Evolutionary conservation across 805 yeast genomes (phyloP).

Genomic region (Sugiyamaella qingdaonensis): DNA sequence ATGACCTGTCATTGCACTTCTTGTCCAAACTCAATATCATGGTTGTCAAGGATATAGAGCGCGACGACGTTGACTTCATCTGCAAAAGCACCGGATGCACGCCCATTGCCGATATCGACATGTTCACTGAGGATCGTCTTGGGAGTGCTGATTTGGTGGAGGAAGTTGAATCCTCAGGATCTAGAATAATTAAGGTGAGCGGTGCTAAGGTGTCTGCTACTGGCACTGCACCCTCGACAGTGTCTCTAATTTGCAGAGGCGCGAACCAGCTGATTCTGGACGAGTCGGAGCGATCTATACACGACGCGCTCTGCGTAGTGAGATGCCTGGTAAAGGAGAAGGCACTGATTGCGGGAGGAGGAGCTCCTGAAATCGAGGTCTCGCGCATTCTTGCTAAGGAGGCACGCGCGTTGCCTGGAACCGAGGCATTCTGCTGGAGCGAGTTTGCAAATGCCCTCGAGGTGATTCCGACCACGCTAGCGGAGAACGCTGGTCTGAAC

Average conservation of each 20-base stretch:
- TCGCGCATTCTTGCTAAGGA: conserved; percentile 70
- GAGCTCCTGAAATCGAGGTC: conserved; percentile 94
- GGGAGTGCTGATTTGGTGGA: conserved; percentile 91
- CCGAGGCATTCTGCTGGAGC: conserved; percentile 84
- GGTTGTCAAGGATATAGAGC: conserved; percentile 92
- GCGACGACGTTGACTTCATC: conserved; percentile 94
- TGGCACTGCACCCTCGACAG: conserved; percentile 46
- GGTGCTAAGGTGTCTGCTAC: conserved; percentile 10
- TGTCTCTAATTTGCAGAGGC: conserved; percentile 90
- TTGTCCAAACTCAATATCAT: conserved; percentile 85
- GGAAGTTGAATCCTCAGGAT: conserved; percentile 84
- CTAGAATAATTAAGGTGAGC: conserved; percentile 82
- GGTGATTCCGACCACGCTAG: conserved; percentile 88
- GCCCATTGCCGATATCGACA: conserved; percentile 93
- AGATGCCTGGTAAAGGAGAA: conserved; percentile 83
- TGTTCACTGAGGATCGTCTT: conserved; percentile 86
- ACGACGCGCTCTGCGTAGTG: conserved; percentile 93
- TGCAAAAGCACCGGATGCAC: conserved; percentile 83
- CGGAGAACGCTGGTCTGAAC: conserved; percentile 92
- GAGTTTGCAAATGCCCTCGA: conserved; percentile 91
- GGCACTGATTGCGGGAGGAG: conserved; percentile 96
- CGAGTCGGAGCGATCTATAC: conserved; percentile 95
- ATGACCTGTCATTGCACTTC: conserved; percentile 91
- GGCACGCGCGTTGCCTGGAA: conserved; percentile 69
- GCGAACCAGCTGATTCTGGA: conserved; percentile 87